Evolutionary conservation across 2,329 filamentous ascomycete genomes (phyloP).

Genomic region (Fusarium vanettenii): DNA sequence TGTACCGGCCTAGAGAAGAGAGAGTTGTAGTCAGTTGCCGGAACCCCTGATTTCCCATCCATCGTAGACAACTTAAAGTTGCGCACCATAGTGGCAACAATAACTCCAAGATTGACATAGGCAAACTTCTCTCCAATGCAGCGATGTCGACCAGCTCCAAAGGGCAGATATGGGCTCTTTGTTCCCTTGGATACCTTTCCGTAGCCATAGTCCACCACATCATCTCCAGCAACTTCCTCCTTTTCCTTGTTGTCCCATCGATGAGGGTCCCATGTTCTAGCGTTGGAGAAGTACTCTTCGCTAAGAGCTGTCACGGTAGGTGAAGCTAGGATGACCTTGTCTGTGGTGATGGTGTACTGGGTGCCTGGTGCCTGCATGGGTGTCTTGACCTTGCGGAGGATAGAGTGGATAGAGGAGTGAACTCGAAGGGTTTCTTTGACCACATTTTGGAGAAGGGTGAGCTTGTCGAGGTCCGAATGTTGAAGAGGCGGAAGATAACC

Average conservation of each 20-base stretch:
- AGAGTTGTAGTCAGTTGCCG: slow-evolving; percentile 73
- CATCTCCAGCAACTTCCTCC: slow-evolving; percentile 27
- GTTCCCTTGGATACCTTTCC: slow-evolving; percentile 47
- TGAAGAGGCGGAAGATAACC: slow-evolving; percentile 65
- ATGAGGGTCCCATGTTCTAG: slow-evolving; percentile 45
- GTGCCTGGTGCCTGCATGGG: slow-evolving; percentile 70
- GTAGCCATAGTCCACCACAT: slow-evolving; percentile 46
- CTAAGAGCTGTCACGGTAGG: slow-evolving; percentile 58
- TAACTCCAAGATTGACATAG: slow-evolving; percentile 75
- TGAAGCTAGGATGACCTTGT: slow-evolving; percentile 55
- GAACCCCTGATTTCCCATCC: slow-evolving; percentile 66
- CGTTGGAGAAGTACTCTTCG: slow-evolving; percentile 67
- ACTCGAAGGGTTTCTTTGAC: slow-evolving; percentile 79
- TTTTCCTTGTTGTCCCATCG: slow-evolving; percentile 40
- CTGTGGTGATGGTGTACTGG: slow-evolving; percentile 68
- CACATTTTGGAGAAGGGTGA: slow-evolving; percentile 71
- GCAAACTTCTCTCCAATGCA: slow-evolving; percentile 84
- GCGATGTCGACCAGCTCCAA: slow-evolving; percentile 77
- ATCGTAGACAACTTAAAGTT: slow-evolving; percentile 69
- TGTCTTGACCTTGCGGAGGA: slow-evolving; percentile 78
- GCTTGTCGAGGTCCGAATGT: slow-evolving; percentile 68
- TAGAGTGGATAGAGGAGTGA: slow-evolving; percentile 78
- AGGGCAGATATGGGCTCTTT: slow-evolving; percentile 67
- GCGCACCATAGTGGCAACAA: slow-evolving; percentile 71
- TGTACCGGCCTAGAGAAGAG: slow-evolving; percentile 52